Base-by-base conservation (phyloP, 371 early-diverging fungal genomes). In the Basidiobolus meristosporus region DNA sequence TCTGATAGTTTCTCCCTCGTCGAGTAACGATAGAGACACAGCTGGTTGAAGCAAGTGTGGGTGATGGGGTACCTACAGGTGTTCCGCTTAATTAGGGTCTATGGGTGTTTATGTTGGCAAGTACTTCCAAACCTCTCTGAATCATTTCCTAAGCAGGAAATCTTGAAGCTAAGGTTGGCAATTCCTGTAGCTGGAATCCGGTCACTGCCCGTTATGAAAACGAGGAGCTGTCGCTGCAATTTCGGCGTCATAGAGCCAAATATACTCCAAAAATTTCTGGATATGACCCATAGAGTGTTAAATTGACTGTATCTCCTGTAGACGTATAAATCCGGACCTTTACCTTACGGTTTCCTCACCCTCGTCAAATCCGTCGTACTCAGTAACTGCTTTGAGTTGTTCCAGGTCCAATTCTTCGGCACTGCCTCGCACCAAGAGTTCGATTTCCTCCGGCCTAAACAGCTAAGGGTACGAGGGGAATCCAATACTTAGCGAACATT, bases 181-280 rank as follows among this genome's bases (percentile, higher is more conserved):
- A 82, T 70, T 2, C 91, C 90, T n/a, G 83, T 81, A 3, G 90
- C 82, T 7, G 97, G 97, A 41, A 98, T 75, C 42, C 98, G 72
- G 54, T 98, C 96, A 39, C 87, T 83, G 18, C 98, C 98, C 7
- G 99, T 98, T n/a, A 90, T 81, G 66, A 98, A 98, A 45, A 82
- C 75, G 32, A 98, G 55, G 11, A 98, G 57, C 53, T 73, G 60
- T 3, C 85, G 70, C 42, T 89, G 87, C 51, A 75, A 71, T 21
- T 61, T 56, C 12, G 68, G 62, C 18, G 70, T 56, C 59, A 81
- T 82, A 10, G 53, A 59, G 15, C 70, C 66, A 52, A 93, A 65
- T 20, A 90, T 77, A 10, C 69, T 65, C 99, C 99, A 98, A 53
- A 98, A 90, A 45, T 75, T 54, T 40, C 63, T 60, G 45, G n/a